These are phyloP conservation scores for Solanum hybrid DNA, from an alignment of 305 asterid species.

Conservation along the genomic window DNA sequence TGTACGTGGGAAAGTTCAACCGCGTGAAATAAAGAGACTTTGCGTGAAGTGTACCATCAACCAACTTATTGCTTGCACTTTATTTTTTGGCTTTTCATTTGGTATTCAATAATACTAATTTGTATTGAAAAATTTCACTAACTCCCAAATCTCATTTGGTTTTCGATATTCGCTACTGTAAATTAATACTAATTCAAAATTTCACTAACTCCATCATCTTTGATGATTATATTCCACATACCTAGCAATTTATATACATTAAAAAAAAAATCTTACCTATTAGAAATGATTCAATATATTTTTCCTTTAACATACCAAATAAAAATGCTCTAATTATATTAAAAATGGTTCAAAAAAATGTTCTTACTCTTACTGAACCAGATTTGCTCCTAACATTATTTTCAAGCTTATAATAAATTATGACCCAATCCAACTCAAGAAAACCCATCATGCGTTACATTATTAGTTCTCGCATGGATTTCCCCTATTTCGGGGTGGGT, in stretches of 20 bases:
- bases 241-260: not conserved
- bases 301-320: not conserved
- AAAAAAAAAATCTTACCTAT: not conserved
- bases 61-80: not conserved
- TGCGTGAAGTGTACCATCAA: not conserved
- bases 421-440: not conserved
- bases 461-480: not conserved
- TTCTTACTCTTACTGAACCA: not conserved
- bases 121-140: not conserved
- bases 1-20: not conserved
- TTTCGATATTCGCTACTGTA: not conserved
- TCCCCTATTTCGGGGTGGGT: not conserved
- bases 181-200: not conserved
- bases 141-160: not conserved
- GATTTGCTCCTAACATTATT: not conserved
- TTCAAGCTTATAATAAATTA: not conserved
- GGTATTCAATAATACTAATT: not conserved
- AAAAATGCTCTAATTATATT: not conserved
- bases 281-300: not conserved
- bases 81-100: not conserved
- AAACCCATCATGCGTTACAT: not conserved
- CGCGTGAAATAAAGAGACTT: not conserved
- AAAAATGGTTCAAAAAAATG: not conserved
- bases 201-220: not conserved
- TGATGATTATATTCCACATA: not conserved